Evolutionary conservation across 495 filamentous ascomycete species (phyloP).

Genomic region (Trichoderma reesei): DNA sequence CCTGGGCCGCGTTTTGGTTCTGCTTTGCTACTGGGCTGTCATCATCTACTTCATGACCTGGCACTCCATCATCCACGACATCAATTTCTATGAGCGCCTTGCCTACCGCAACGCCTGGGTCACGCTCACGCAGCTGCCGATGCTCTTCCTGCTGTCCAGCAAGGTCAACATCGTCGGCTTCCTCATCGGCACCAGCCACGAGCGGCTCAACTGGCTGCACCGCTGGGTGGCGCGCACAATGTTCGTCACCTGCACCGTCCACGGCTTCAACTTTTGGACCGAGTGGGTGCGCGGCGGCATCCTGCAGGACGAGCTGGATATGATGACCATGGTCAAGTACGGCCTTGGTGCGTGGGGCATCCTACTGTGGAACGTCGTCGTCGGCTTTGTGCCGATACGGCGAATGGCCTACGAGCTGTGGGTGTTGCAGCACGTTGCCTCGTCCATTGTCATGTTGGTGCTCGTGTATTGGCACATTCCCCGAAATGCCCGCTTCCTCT

Average conservation of each 20-base stretch:
- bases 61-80: constrained; percentile 31
- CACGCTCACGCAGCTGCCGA: constrained; percentile 68
- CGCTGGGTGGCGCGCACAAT: constrained; percentile 69
- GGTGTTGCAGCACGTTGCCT: constrained; percentile 66
- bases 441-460: constrained; percentile 57
- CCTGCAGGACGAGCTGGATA: constrained; percentile 48
- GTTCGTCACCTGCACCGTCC: constrained; percentile 63
- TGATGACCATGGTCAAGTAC: constrained; percentile 53
- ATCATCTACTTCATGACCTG: constrained; percentile 49
- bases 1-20: constrained; percentile 43
- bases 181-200: constrained; percentile 59
- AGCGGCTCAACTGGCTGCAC: constrained; percentile 77
- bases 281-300: constrained; percentile 59
- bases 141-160: constrained; percentile 71
- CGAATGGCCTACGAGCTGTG: constrained; percentile 69
- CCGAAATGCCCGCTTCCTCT: constrained; percentile 39
- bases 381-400: constrained; percentile 58
- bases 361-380: constrained; percentile 60
- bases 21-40: constrained; percentile 46
- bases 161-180: constrained; percentile 66
- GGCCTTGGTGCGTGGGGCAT: constrained; percentile 69
- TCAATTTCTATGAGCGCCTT: constrained; percentile 54
- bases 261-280: constrained; percentile 61
- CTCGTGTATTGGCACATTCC: constrained; percentile 60
- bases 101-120: constrained; percentile 71